A percentile compares a stretch with the other conserved stretches of the same genome.
Evolutionary conservation across 2,329 filamentous ascomycete genomes (phyloP).

Genomic region (Colletotrichum brevisporum): DNA sequence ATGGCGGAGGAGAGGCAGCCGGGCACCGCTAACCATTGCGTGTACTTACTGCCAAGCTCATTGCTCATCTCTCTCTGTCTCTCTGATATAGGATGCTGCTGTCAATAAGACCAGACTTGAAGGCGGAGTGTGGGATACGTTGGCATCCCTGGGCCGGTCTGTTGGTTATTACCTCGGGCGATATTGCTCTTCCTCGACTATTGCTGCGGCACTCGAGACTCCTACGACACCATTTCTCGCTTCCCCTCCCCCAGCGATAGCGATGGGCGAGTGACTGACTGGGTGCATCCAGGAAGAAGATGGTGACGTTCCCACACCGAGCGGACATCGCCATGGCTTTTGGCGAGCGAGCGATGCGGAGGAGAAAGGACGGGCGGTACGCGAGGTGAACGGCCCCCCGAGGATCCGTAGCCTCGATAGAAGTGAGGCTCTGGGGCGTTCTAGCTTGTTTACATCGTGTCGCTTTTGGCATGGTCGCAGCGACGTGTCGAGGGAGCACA

Average conservation of each 20-base stretch:
- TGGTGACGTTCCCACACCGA: slow-evolving; percentile 29
- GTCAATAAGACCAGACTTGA: slow-evolving; percentile 24
- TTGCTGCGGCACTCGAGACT: slow-evolving; percentile 6
- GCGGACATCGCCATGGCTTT: slow-evolving; percentile 16
- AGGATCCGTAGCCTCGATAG: slow-evolving; percentile 20
- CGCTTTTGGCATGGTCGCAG: slow-evolving; percentile 33
- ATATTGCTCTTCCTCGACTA: slow-evolving; percentile 10
- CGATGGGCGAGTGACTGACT: slow-evolving; percentile 6
- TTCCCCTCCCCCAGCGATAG: not conserved
- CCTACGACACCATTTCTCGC: not conserved
- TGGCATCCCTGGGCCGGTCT: slow-evolving; percentile 20
- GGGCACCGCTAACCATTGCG: not conserved
- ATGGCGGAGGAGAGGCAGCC: not conserved
- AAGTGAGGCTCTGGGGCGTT: slow-evolving; percentile 35
- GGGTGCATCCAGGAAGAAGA: slow-evolving; percentile 26
- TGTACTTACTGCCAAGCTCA: slow-evolving; percentile 13
- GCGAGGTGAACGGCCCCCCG: slow-evolving; percentile 1
- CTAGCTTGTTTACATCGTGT: slow-evolving; percentile 37
- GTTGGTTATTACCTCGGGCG: slow-evolving; percentile 23
- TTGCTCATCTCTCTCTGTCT: slow-evolving; percentile 20
- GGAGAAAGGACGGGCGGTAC: slow-evolving; percentile 29
- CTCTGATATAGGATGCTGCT: slow-evolving; percentile 29
- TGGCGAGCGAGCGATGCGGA: slow-evolving; percentile 8
- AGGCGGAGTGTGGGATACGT: slow-evolving; percentile 17
- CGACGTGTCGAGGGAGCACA: slow-evolving; percentile 25